Evolutionary conservation across 2,329 filamentous ascomycete genomes (phyloP), one percentile per base, ranked within the genome.

Genomic region (Pestalotiopsis sp.): DNA sequence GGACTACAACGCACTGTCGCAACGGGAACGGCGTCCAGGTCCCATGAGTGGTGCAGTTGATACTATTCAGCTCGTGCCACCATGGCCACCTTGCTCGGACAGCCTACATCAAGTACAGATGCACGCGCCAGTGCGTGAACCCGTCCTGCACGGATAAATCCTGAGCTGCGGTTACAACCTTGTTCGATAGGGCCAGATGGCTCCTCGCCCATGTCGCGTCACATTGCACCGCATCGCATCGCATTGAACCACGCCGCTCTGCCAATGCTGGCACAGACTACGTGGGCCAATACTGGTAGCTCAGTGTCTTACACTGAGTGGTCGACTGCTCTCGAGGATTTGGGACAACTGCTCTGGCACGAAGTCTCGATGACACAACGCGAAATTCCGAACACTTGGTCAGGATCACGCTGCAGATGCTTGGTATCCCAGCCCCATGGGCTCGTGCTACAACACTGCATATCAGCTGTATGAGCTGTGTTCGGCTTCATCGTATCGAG

Each of bases 381-480:
- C 41, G 62, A 49, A 20, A 9, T 14, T 56, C 20, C 17, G n/a
- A 45, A 40, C 62, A 31, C 27, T 20, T 66, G 56, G 56, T 60
- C 65, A 60, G 65, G 52, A 13, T 60, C 74, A 75, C 68, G 38
- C 68, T 76, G 74, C 73, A 74, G 58, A 68, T 69, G 69, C 66
- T 65, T 70, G 45, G 68, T 65, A 67, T 27, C 27, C 64, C 66
- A 25, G 62, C 9, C 36, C 20, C 60, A 68, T 66, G 60, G 36
- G 41, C 59, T 64, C 66, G 66, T 70, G 64, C 45, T 56, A 64
- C 64, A 58, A 36, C 40, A 69, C 56, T 14, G 12, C n/a, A 14
- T 27, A 14, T 66, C 23, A 52, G 52, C 25, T 20, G 14, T 38
- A 56, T 60, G 56, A 56, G 65, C 17, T 52, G 45, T n/a, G 7